A percentile compares a stretch with the other conserved stretches of the same genome.
Evolutionary conservation across 345 rosid species (phyloP).

Genomic region (Lagerstroemia speciosa): DNA sequence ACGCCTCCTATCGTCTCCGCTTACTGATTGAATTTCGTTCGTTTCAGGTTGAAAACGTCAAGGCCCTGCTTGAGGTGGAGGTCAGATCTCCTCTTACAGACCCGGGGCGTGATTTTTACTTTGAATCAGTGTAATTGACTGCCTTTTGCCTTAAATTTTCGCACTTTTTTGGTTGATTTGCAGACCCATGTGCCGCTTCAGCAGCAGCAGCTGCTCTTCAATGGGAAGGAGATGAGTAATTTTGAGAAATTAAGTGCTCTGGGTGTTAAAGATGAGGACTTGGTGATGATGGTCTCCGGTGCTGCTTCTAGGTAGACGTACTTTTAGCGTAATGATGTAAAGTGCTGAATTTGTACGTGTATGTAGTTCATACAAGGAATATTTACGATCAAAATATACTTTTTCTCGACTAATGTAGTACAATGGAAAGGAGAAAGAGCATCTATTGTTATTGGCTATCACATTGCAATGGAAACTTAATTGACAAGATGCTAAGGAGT

Average conservation of each 20-base stretch:
- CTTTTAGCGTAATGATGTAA: not conserved
- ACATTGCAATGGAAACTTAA: not conserved
- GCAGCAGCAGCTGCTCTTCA: constrained; percentile 79
- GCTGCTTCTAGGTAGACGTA: constrained; percentile 34
- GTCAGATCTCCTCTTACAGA: constrained; percentile 23
- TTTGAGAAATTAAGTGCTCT: constrained; percentile 67
- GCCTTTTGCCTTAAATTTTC: not conserved
- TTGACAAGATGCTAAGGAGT: not conserved
- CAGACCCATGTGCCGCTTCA: constrained; percentile 78
- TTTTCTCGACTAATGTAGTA: not conserved
- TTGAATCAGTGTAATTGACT: not conserved
- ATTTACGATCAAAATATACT: not conserved
- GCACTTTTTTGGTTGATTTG: constrained; percentile 11
- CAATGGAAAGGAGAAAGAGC: not conserved
- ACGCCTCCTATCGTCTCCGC: not conserved
- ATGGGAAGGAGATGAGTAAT: constrained; percentile 77
- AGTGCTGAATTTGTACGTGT: not conserved
- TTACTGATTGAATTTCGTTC: not conserved
- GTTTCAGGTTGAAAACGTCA: constrained; percentile 80
- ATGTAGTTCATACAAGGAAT: not conserved
- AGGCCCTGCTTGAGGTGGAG: constrained; percentile 97
- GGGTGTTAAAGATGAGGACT: constrained; percentile 87
- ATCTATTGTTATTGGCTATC: not conserved
- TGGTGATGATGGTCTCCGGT: constrained; percentile 81
- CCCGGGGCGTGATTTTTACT: not conserved